phyloP scores from a whole-genome alignment of 169 alveolate genomes.

The Plasmodium knowlesi region DNA sequence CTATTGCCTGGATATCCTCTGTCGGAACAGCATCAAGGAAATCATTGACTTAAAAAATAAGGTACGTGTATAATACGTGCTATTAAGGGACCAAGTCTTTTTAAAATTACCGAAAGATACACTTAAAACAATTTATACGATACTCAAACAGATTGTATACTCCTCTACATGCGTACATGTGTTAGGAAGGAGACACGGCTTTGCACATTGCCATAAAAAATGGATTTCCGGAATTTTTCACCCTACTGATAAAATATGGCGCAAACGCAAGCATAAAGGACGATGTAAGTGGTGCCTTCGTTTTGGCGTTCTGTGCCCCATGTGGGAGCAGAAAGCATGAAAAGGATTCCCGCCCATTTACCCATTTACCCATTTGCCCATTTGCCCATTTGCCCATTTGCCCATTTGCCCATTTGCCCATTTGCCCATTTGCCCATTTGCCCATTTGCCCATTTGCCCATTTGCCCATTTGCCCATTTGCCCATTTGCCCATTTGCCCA shows the following conservation, averaged over 20 bases:
- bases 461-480: background rate
- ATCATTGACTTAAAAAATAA: conserved; percentile 63
- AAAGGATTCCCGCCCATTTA: background rate
- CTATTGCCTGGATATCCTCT: conserved; percentile 51
- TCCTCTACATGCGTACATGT: background rate
- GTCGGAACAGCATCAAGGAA: conserved; percentile 41
- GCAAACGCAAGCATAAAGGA: conserved; percentile 51
- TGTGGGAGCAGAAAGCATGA: background rate
- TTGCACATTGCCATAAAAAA: conserved; percentile 61
- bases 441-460: background rate
- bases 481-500: background rate
- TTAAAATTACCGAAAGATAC: background rate
- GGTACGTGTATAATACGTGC: background rate
- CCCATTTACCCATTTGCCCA: background rate
- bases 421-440: background rate
- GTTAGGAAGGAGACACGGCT: conserved; percentile 73
- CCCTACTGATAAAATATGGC: conserved; percentile 53
- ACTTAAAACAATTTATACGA: background rate
- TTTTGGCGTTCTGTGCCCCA: background rate
- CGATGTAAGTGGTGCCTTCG: conserved; percentile 32
- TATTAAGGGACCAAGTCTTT: background rate
- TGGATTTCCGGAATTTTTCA: conserved; percentile 55
- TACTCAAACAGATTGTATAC: background rate
- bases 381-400: background rate
- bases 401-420: background rate